Base-by-base conservation (phyloP, 2,329 filamentous ascomycete species). In the Aureobasidium sp. region DNA sequence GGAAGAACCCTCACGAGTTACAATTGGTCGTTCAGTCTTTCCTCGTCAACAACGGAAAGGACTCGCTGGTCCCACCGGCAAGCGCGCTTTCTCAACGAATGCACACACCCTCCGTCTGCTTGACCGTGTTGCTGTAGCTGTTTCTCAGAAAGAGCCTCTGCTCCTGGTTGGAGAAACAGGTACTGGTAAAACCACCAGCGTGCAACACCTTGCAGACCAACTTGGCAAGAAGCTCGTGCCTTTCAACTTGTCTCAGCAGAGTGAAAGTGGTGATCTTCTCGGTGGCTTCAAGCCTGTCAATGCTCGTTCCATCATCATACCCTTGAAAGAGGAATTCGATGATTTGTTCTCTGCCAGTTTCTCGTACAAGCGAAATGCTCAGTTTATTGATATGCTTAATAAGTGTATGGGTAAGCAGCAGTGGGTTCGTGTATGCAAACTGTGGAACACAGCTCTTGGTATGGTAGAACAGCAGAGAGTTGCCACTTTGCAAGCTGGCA, bases 161-260 rank as follows among this genome's bases (percentile, higher is more conserved):
- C 78, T 99, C 20, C 84, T 99, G 32, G 94, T 99, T n/a, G 94
- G 94, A 71, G 94, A 99, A 77, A 99, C 94, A 8, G 94, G 94
- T 78, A 97, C 96, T 56, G 94, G 94, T 69, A 99, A 99, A 76
- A 99, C 94, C 0, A 96, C 94, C 0, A 89, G 94, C 29, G 87
- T 99, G 15, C 94, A 99, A 73, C 92, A 97, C 71, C 80, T 99
- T 62, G 92, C 94, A 0, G 87, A 89, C 63, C 83, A 88, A 3
- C 81, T 97, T 32, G 90, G 92, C 1, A 89, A 92, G 71, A 95
- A 90, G 69, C 82, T 99, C 13, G 89, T 92, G 0, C 90, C 92
- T 2, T 92, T 99, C 71, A 99, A 99, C 71, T 75, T 99, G 72
- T 99, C 94, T 0, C 95, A 99, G 72, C 95, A 99, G 73, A 97